Evolutionary conservation across 495 filamentous ascomycete genomes (phyloP), one percentile per base, ranked within the genome.

Genomic region (Aspergillus coremiiformis): DNA sequence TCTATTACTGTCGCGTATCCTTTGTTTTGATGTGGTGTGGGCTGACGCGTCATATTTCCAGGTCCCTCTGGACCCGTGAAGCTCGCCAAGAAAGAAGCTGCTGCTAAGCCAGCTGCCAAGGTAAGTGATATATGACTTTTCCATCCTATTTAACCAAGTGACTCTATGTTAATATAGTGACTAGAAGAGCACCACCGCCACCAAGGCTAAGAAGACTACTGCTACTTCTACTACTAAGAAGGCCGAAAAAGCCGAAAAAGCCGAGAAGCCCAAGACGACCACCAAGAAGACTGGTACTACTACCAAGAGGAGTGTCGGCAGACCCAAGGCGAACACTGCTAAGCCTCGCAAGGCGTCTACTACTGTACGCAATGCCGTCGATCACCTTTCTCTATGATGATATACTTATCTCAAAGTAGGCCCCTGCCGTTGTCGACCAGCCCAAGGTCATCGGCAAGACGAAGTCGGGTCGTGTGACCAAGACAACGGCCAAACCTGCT

Each of bases 11-110:
- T 44, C 32, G 42, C 54, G 35, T 32, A 55, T 52, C 42, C 44
- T 51, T 55, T 47, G 37, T 49, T 42, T 45, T 60, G 32, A 35
- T 43, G 33, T 42, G 39, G 10, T 17, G 24, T 22, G 48, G 35
- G 56, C 73, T 82, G 59, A 84, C 68, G 44, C 66, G 58, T 65
- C 54, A 35, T 26, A 23, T 24, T 39, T 46, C 51, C 49, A 94
- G 90, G 91, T 58, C 78, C 88, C 48, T 97, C 93, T 42, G 93
- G 93, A 37, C 87, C 89, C 56, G 89, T 95, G 73, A 99, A 99
- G 84, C 86, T 99, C 39, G 87, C 85, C 24, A 95, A 94, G 83
- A 94, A 95, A 78, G 79, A 78, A 46, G 61, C 74, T 47, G 64
- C 74, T 47, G 56, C 69, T 51, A 80, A 84, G 69, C 68, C 80